Base-by-base conservation (phyloP, 2,329 filamentous ascomycete genomes). In the Xylariaceae sp. region DNA sequence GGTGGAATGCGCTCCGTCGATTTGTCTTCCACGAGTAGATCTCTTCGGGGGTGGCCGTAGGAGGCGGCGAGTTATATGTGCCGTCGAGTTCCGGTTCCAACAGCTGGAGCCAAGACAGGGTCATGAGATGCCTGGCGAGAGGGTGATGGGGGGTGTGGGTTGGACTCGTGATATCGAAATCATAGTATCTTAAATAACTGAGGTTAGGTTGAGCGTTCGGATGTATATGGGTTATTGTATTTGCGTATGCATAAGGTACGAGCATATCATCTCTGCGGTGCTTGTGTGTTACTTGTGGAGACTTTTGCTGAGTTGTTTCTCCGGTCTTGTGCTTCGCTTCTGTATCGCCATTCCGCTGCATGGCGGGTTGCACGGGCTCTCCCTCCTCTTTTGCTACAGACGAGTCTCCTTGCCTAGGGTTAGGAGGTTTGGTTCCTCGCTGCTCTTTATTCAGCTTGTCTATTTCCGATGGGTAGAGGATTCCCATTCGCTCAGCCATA, bases 91-190 rank as follows among this genome's bases (percentile, higher is more conserved):
- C 77, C 0, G 95, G 95, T 21, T 89, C 82, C 14, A 97, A 78
- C 4, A 99, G 85, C 74, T 98, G 94, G 2, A 99, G 84, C 93
- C 94, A 99, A 24, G 91, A 94, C 26, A 98, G 79, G 4, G 89
- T 86, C 67, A 94, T 88, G 48, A 99, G 85, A 71, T 95, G 88
- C 14, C 84, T 88, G 73, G 89, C 84, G 9, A 99, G 85, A 0
- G 95, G 94, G 71, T 98, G 95, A 0, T 78, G 73, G 21, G 86
- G 79, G 12, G 83, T 79, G 51, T 80, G 83, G 63, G 82, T 82
- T 39, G 87, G 86, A 60, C 85, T 86, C 56, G 84, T 83, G 64
- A 82, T 78, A 74, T 96, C 92, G 76, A 88, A 98, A 73, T 87
- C 86, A 76, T 96, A 98, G 79, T 96, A 96, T 71, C 91, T 91